A percentile compares a stretch with the other conserved stretches of the same genome.
These are phyloP conservation scores for Ceratobasidium sp. DNA, from an alignment of 1,284 basidiomycete genomes.

Conservation along the genomic window DNA sequence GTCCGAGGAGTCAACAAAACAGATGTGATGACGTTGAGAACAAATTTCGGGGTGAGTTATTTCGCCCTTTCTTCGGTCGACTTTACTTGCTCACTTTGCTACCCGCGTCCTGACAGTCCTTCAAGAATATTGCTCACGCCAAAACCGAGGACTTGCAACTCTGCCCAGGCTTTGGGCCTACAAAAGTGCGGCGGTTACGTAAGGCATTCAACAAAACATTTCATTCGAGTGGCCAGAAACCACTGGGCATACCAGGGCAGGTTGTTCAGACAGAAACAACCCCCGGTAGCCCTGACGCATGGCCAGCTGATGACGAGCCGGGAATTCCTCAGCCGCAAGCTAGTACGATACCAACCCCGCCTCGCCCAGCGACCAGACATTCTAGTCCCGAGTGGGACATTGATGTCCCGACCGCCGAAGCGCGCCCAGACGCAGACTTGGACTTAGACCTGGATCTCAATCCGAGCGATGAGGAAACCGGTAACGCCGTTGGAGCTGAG, in stretches of 20 bases:
- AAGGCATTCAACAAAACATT: slow-evolving; percentile 85
- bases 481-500: background rate
- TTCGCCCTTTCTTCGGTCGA: background rate
- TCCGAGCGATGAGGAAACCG: slow-evolving; percentile 32
- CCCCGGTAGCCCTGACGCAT: background rate
- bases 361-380: slow-evolving; percentile 8
- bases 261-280: slow-evolving; percentile 9
- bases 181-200: slow-evolving; percentile 89
- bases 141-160: slow-evolving; percentile 81
- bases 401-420: background rate
- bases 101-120: slow-evolving; percentile 72
- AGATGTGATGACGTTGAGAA: slow-evolving; percentile 93
- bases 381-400: slow-evolving; percentile 50
- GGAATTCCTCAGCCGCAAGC: slow-evolving; percentile 42
- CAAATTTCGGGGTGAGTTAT: slow-evolving; percentile 88
- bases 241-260: slow-evolving; percentile 20
- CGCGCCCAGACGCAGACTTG: background rate
- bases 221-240: slow-evolving; percentile 55
- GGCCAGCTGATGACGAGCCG: background rate
- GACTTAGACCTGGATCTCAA: slow-evolving; percentile 28
- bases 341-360: slow-evolving; percentile 23
- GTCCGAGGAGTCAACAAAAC: slow-evolving; percentile 98
- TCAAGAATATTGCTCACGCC: slow-evolving; percentile 82
- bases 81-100: slow-evolving; percentile 23
- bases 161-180: slow-evolving; percentile 94